Evolutionary conservation across 306 rosid genomes (phyloP), one percentile per base, ranked within the genome.

Genomic region (Styphnolobium japonicum): DNA sequence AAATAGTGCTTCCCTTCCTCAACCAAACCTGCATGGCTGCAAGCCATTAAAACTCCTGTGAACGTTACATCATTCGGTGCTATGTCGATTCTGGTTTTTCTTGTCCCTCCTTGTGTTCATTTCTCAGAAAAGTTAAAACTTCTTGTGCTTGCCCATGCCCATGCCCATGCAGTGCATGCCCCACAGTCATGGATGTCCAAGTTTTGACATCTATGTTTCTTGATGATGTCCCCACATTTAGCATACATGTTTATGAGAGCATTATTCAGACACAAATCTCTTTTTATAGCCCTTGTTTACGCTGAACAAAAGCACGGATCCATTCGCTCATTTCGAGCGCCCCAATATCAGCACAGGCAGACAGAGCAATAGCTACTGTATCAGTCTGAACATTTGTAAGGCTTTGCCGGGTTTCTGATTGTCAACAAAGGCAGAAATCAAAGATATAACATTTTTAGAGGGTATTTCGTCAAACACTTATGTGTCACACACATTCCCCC

Each of bases 121-220:
- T 77, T 77, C 48, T 3, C 71, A 77, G 57, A 82, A 82, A 53
- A 82, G 75, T 31, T 77, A 82, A 82, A 71, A 82, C 86, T 61
- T 82, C 82, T 5, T 39, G 63, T 12, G 71, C 80, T 82, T 82
- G n/a, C n/a, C n/a, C n/a, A n/a, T n/a, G n/a, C n/a, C n/a, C n/a
- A n/a, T n/a, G n/a, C 89, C 92, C 92, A 22, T 90, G 92, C 10
- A 87, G 71, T 9, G 92, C 90, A 75, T 90, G 89, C 75, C 95
- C 95, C 21, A 85, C 90, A 67, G 87, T 87, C 85, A 91, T 88
- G 70, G 88, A 88, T 12, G 91, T 91, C 91, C 92, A 91, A 77
- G 86, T 83, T 18, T 85, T 85, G n/a, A 88, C 89, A 75, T 88
- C 92, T 72, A 84, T 91, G 49, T 52, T 67, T 46, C 66, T 64